Evolutionary conservation across 768 basidiomycete genomes (phyloP), one percentile per base, ranked within the genome.

Genomic region (Collybia nuda): DNA sequence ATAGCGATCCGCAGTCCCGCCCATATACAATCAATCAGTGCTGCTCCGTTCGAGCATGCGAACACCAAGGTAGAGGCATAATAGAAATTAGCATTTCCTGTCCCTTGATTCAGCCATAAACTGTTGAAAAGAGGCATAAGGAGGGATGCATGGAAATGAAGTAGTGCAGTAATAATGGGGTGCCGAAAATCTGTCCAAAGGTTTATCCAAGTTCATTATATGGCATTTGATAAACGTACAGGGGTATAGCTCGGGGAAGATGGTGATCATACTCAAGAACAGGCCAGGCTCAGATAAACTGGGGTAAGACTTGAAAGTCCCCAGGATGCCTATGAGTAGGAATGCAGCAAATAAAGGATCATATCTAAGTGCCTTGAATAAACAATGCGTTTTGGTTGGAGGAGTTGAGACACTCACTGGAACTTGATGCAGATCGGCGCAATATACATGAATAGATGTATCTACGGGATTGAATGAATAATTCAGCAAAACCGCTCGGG

Each of bases 71-170:
- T 98, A 3, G 88, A 86, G 0, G 97, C 97, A 60, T 98, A 99
- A 71, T 91, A 98, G 70, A 99, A 99, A 66, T 98, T 98, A 40
- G 96, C 94, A 61, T 99, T 98, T 2, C 93, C 97, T 5, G 93
- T 90, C 1, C 93, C 94, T 50, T 93, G 88, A 7, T 75, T 76
- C 5, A 98, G 79, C 96, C 97, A 99, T 1, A 98, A 74, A 52
- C 90, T 81, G 61, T 96, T 85, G 67, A 98, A 95, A 24, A 97
- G 76, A 0, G 96, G 96, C 51, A 98, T 79, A 18, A 98, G 84
- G 17, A 93, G 75, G 1, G 85, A 77, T 2, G 95, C 85, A 60
- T 97, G 93, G 4, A 90, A 70, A 56, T 96, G 90, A 8, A 95
- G 78, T 40, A 93, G 79, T 4, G 81, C 71, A 6, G 92, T 92